Conservation (phyloP, 352 stramenopile species). For the Labyrinthula sp. region DNA sequence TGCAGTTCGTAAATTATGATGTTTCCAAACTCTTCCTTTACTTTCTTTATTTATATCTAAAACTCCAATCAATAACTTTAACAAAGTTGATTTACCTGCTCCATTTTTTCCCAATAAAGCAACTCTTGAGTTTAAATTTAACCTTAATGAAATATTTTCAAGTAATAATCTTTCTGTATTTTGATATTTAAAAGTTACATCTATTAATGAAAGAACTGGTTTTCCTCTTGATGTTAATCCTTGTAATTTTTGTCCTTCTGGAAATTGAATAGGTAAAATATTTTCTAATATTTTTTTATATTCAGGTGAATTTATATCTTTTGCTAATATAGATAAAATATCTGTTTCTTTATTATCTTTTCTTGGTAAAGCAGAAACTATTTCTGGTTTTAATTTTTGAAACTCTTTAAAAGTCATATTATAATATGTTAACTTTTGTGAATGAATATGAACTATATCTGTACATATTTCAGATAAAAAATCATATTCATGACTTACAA, state of each 20-base stretch:
- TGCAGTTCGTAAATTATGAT: constrained; percentile 34
- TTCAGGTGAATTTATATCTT: constrained; percentile 21
- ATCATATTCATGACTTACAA: constrained; percentile 97
- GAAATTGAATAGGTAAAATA: constrained; percentile 28
- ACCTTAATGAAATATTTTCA: constrained; percentile 67
- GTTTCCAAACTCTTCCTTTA: constrained; percentile 27
- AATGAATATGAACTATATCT: constrained; percentile 94
- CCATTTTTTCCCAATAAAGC: constrained; percentile 92
- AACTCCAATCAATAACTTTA: constrained; percentile 75
- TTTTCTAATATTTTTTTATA: constrained; percentile 23
- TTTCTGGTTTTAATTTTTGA: constrained; percentile 82
- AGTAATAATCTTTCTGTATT: constrained; percentile 50
- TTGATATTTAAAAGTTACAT: constrained; percentile 32
- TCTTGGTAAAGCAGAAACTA: constrained; percentile 38
- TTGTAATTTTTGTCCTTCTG: constrained; percentile 19
- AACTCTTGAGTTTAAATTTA: constrained; percentile 80
- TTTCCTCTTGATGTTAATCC: constrained; percentile 22
- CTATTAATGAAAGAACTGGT: constrained; percentile 29
- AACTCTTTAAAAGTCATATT: constrained; percentile 98
- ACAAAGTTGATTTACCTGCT: constrained; percentile 82
- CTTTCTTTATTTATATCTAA: constrained; percentile 47
- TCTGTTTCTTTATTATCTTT: constrained; percentile 34
- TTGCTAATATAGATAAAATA: no score
- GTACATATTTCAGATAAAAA: constrained; percentile 97
- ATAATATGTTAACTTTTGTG: constrained; percentile 90